These are phyloP conservation scores for Colletotrichum liaoningense DNA, from an alignment of 2,329 filamentous ascomycete genomes.

Conservation along the genomic window DNA sequence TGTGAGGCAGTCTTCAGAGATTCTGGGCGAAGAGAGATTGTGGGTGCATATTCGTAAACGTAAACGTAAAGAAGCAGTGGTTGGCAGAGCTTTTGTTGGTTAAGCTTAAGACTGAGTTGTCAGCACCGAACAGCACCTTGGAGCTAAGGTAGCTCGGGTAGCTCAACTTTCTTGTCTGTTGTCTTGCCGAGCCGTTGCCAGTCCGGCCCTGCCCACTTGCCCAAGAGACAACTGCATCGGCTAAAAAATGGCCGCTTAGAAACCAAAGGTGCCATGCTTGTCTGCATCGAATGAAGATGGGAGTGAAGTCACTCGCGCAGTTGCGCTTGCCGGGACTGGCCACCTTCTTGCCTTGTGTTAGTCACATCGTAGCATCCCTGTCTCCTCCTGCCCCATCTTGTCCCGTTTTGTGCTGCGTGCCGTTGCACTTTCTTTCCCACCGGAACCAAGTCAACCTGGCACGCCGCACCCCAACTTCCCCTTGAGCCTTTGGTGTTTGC, in stretches of 20 bases:
- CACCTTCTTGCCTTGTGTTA: constrained; percentile 35
- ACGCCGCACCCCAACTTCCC: neutral
- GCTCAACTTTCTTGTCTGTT: neutral
- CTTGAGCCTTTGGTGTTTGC: neutral
- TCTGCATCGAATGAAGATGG: neutral
- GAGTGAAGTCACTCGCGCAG: neutral
- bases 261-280: neutral
- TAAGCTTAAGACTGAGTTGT: constrained; percentile 1
- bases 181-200: neutral
- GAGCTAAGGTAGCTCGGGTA: neutral
- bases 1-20: too few species aligned
- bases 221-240: constrained; percentile 2
- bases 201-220: neutral
- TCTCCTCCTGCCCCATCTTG: constrained; percentile 10
- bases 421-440: neutral
- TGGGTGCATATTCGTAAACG: too few species aligned
- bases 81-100: neutral
- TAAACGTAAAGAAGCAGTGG: neutral
- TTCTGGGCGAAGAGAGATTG: too few species aligned
- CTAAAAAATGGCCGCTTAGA: constrained; percentile 15
- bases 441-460: constrained; percentile 8
- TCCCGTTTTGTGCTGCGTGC: constrained; percentile 27
- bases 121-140: neutral
- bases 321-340: constrained; percentile 1
- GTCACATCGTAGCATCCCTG: constrained; percentile 23